Percentiles rank a stretch among this genome's conserved stretches.
Evolutionary conservation across 164 flowering plant genomes (phyloP).

Genomic region (Warburgia ugandensis): DNA sequence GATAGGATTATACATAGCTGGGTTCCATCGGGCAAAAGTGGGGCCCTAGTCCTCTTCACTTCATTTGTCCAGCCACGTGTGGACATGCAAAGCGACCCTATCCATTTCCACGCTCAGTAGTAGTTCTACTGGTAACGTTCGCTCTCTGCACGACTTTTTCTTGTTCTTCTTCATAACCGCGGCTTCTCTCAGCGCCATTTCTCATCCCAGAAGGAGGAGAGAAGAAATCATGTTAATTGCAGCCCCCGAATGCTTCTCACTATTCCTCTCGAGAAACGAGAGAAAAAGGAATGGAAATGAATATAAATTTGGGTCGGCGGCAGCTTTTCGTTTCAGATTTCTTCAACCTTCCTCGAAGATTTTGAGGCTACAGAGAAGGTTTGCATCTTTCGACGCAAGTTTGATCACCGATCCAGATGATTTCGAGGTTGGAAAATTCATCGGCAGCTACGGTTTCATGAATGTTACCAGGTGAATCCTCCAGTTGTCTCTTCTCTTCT

Average conservation of each 20-base stretch:
- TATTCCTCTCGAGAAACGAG: background rate
- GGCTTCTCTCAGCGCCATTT: too few relatives aligned
- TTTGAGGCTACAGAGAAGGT: constrained; percentile 3
- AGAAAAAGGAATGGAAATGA: background rate
- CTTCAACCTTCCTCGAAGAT: background rate
- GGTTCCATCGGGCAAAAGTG: too few relatives aligned
- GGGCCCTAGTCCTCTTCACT: too few relatives aligned
- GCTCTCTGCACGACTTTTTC: too few relatives aligned
- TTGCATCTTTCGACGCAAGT: constrained; percentile 25
- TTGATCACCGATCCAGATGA: constrained; percentile 53
- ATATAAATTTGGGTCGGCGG: background rate
- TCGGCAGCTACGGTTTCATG: constrained; percentile 91
- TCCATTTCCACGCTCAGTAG: too few relatives aligned
- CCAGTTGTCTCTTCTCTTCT: background rate
- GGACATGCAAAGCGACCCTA: too few relatives aligned
- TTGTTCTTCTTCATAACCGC: too few relatives aligned
- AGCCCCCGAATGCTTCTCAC: constrained; percentile 2
- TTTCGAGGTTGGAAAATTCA: constrained; percentile 67
- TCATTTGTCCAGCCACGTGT: too few relatives aligned
- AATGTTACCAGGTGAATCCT: constrained; percentile 68
- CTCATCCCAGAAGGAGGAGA: background rate
- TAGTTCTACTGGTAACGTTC: too few relatives aligned
- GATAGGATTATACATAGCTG: too few relatives aligned
- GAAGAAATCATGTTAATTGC: constrained; percentile 11
- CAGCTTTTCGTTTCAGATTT: background rate